Conservation (phyloP, 371 early-diverging fungal species). For the Apophysomyces sp. region DNA sequence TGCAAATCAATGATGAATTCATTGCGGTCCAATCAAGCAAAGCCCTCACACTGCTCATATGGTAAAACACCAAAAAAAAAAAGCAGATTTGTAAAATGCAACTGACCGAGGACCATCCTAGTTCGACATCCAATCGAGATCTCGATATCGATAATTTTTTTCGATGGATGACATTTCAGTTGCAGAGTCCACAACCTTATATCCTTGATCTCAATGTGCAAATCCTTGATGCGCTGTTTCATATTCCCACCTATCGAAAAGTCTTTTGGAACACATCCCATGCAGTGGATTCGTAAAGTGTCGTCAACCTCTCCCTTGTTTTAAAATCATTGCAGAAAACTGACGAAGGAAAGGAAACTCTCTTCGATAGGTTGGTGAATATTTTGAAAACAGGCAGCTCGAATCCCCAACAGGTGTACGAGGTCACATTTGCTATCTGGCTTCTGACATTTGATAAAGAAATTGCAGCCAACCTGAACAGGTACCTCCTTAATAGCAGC, state of each 20-base stretch:
- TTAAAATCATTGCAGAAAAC: background rate
- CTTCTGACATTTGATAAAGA: slow-evolving; percentile 77
- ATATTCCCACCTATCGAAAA: slow-evolving; percentile 59
- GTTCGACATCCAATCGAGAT: slow-evolving; percentile 27
- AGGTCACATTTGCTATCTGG: slow-evolving; percentile 88
- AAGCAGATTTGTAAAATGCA: background rate
- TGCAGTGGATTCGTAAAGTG: slow-evolving; percentile 53
- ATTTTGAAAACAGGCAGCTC: slow-evolving; percentile 26
- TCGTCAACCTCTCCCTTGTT: background rate
- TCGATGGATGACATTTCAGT: slow-evolving; percentile 71
- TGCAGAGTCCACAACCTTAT: slow-evolving; percentile 68
- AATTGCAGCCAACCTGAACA: slow-evolving; percentile 75
- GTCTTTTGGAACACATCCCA: slow-evolving; percentile 67
- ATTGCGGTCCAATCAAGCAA: slow-evolving; percentile 85
- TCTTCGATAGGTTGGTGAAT: slow-evolving; percentile 16
- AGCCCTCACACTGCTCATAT: slow-evolving; percentile 67
- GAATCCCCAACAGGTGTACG: slow-evolving; percentile 90
- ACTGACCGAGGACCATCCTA: background rate
- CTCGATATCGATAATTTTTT: slow-evolving; percentile 62
- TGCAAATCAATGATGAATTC: slow-evolving; percentile 86
- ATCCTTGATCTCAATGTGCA: slow-evolving; percentile 88
- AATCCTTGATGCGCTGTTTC: slow-evolving; percentile 75
- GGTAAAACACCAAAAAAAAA: slow-evolving; percentile 24
- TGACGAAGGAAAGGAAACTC: background rate
- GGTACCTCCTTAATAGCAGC: slow-evolving; percentile 36